These are phyloP conservation scores for Aureobasidium sp. DNA, from an alignment of 2,329 filamentous ascomycete genomes.

Conservation along the genomic window DNA sequence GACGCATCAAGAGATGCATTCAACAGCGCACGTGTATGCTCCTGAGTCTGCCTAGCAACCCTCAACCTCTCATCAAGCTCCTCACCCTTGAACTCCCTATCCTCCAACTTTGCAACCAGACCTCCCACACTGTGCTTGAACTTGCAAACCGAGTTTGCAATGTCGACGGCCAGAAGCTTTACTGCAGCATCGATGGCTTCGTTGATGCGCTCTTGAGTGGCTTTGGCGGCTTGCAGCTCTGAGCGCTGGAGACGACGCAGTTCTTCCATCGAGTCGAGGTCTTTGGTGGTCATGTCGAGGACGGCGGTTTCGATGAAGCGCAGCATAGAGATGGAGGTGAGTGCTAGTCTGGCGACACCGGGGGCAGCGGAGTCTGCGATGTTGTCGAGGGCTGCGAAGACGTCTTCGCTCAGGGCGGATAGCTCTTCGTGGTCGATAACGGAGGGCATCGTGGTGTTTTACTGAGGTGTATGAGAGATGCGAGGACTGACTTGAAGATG, in stretches of 20 bases:
- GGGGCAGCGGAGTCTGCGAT: background rate
- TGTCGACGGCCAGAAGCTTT: background rate
- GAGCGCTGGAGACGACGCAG: background rate
- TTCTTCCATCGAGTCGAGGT: background rate
- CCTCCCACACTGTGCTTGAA: background rate
- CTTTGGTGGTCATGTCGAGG: background rate
- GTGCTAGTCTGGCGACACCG: background rate
- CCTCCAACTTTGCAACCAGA: background rate
- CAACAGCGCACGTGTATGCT: background rate
- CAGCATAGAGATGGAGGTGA: background rate
- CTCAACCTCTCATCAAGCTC: background rate
- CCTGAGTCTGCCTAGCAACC: background rate
- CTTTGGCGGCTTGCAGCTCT: background rate
- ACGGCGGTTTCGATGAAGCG: background rate
- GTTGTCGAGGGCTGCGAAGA: background rate
- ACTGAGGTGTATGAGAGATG: background rate
- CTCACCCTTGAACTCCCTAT: background rate
- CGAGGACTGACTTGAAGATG: background rate
- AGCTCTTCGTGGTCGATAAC: background rate
- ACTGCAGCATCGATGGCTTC: background rate
- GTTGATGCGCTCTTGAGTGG: background rate
- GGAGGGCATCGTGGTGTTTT: background rate
- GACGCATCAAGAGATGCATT: background rate
- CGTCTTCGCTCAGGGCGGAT: background rate
- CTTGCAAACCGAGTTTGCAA: background rate